Evolutionary conservation across 768 basidiomycete genomes (phyloP).

Genomic region (Nidularia pulvinata): DNA sequence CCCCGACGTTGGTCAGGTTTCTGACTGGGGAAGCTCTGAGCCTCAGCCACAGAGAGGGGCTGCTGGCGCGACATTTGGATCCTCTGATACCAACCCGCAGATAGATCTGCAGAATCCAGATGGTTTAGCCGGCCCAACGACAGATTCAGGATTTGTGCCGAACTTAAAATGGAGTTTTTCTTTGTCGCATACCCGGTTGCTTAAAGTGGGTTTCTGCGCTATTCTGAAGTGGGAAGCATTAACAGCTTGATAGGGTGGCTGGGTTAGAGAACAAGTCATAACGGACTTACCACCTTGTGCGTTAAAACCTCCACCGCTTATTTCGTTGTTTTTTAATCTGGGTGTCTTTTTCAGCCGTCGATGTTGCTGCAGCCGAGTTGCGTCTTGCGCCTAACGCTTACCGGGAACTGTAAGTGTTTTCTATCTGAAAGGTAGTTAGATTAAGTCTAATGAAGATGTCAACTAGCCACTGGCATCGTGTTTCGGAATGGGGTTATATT

Average conservation of each 20-base stretch:
- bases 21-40: neutral
- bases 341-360: constrained; percentile 1
- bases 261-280: constrained; percentile 10
- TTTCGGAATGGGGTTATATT: constrained; percentile 14
- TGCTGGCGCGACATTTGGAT: constrained; percentile 4
- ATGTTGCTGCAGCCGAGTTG: constrained; percentile 10
- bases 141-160: constrained; percentile 6
- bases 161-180: constrained; percentile 10
- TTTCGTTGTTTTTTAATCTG: neutral
- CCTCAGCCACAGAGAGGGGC: constrained; percentile 7
- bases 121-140: constrained; percentile 6
- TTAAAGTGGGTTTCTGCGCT: neutral
- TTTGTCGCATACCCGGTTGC: constrained; percentile 6
- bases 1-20: constrained; percentile 7
- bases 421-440: neutral
- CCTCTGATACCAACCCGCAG: constrained; percentile 5
- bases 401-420: constrained; percentile 8
- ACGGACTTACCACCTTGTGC: constrained; percentile 11
- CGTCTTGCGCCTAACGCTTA: constrained; percentile 10
- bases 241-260: constrained; percentile 4
- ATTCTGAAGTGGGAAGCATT: no score
- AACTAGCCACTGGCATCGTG: constrained; percentile 11
- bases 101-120: constrained; percentile 9
- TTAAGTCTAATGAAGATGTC: neutral
- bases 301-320: neutral